Evolutionary conservation across 805 yeast genomes (phyloP).

Genomic region (Candida piceae): DNA sequence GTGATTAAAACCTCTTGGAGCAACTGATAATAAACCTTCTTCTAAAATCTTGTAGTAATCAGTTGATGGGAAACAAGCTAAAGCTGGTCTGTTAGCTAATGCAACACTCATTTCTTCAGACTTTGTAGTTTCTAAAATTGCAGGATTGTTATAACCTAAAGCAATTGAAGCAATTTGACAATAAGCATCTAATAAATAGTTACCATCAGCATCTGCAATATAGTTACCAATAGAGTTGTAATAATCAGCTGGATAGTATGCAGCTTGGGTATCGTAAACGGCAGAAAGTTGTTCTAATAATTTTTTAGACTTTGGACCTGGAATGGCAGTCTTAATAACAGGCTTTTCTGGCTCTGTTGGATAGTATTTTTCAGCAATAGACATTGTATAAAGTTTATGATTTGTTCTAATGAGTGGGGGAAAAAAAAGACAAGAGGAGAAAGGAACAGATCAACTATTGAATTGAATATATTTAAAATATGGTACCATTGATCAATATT

Average conservation of each 20-base stretch:
- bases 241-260: slow-evolving; percentile 61
- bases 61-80: slow-evolving; percentile 59
- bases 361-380: slow-evolving; percentile 27
- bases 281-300: slow-evolving; percentile 35
- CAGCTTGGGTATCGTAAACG: slow-evolving; percentile 59
- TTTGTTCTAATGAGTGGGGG: background rate
- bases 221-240: slow-evolving; percentile 61
- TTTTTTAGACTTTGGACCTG: slow-evolving; percentile 42
- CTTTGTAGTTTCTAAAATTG: slow-evolving; percentile 50
- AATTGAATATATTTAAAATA: no score
- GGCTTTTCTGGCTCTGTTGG: slow-evolving; percentile 51
- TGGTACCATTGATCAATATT: background rate
- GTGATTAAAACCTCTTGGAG: slow-evolving; percentile 55
- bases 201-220: slow-evolving; percentile 62
- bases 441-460: no score
- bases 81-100: slow-evolving; percentile 62
- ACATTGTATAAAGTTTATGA: slow-evolving; percentile 9
- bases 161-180: slow-evolving; percentile 74
- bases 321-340: slow-evolving; percentile 36
- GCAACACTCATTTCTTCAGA: slow-evolving; percentile 61
- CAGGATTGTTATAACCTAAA: slow-evolving; percentile 67
- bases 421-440: background rate
- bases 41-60: slow-evolving; percentile 45
- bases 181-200: slow-evolving; percentile 54
- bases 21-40: slow-evolving; percentile 50